Conservation (phyloP, 2,329 filamentous ascomycete species). For the Hirsutella thompsonii region DNA sequence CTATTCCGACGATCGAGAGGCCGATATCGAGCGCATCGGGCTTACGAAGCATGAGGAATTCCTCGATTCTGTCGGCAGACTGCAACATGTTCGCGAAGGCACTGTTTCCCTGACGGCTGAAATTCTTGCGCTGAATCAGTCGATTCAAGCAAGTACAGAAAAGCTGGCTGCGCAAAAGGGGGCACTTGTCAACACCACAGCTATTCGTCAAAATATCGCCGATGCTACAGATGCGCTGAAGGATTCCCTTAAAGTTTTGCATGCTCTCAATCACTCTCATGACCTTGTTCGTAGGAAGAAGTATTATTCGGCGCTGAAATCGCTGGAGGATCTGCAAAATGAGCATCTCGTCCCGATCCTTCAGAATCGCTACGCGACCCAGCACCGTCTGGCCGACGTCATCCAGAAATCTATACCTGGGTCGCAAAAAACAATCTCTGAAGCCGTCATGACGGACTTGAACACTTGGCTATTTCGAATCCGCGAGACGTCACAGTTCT, state of each 20-base stretch:
- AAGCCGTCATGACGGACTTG: constrained; percentile 91
- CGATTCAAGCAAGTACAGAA: constrained; percentile 89
- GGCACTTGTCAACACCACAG: constrained; percentile 80
- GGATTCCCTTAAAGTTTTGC: constrained; percentile 82
- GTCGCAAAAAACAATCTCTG: constrained; percentile 84
- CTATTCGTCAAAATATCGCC: constrained; percentile 88
- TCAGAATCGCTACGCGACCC: constrained; percentile 75
- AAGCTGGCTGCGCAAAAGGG: constrained; percentile 91
- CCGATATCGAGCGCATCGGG: constrained; percentile 87
- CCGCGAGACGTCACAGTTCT: constrained; percentile 86
- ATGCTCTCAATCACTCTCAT: constrained; percentile 87
- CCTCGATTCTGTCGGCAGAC: constrained; percentile 80
- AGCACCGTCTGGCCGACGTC: constrained; percentile 88
- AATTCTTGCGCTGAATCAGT: constrained; percentile 84
- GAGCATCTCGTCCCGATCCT: constrained; percentile 68
- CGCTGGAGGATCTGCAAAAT: constrained; percentile 89
- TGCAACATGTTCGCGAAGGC: constrained; percentile 84
- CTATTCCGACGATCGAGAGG: constrained; percentile 76
- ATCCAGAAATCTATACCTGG: constrained; percentile 93
- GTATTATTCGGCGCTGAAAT: constrained; percentile 88
- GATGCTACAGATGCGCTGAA: constrained; percentile 81
- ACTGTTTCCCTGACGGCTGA: constrained; percentile 81
- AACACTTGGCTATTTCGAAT: constrained; percentile 96
- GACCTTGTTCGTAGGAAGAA: constrained; percentile 86
- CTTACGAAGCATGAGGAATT: constrained; percentile 96